Percentiles rank a stretch among this genome's conserved stretches.
Evolutionary conservation across 768 basidiomycete species (phyloP).

Genomic region (Hydnomerulius pinastri): DNA sequence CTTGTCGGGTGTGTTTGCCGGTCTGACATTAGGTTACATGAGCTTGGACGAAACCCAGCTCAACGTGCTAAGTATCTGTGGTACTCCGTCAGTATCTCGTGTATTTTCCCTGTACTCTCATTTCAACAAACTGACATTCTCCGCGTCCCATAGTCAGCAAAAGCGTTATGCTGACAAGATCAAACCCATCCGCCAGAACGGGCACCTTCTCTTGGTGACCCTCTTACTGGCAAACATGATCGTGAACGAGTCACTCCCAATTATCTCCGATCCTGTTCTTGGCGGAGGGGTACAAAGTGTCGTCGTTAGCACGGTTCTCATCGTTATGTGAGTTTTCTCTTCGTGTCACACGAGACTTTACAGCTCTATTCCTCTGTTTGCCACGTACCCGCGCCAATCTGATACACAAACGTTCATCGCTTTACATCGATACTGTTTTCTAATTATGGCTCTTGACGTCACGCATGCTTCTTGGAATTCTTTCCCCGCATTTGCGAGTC

Average conservation of each 20-base stretch:
- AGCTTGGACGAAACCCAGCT: conserved; percentile 91
- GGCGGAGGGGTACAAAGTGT: conserved; percentile 81
- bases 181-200: conserved; percentile 82
- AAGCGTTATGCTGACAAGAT: conserved; percentile 82
- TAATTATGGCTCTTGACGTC: background rate
- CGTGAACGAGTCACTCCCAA: conserved; percentile 83
- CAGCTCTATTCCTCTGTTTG: background rate
- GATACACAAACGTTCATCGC: background rate
- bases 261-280: conserved; percentile 78
- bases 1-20: conserved; percentile 85
- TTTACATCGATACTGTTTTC: background rate
- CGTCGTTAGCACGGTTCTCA: conserved; percentile 78
- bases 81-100: conserved; percentile 63
- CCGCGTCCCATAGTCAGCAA: conserved; percentile 60
- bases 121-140: conserved; percentile 1
- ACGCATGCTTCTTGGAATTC: background rate
- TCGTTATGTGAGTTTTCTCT: conserved; percentile 71
- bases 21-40: conserved; percentile 91
- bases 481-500: background rate
- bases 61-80: conserved; percentile 82
- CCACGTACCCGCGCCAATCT: background rate
- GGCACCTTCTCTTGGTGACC: conserved; percentile 80
- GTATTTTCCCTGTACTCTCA: background rate
- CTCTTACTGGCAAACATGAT: conserved; percentile 90
- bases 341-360: background rate